A percentile compares a stretch with the other conserved stretches of the same genome.
Evolutionary conservation across 2,329 filamentous ascomycete genomes (phyloP).

Genomic region (Thermothelomyces thermophilus): DNA sequence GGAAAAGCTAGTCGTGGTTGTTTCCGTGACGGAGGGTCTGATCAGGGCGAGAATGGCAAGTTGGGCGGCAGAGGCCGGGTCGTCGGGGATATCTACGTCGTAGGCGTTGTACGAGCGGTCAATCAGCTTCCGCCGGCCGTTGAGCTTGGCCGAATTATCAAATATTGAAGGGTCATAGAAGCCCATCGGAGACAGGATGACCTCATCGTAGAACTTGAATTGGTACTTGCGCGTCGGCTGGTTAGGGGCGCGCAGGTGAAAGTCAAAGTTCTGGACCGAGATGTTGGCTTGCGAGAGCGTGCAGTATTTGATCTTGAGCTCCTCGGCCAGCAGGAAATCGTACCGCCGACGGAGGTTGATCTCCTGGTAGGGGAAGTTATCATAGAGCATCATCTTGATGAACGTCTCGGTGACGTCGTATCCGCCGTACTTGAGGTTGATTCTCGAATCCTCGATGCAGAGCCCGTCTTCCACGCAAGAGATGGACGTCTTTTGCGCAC

Average conservation of each 20-base stretch:
- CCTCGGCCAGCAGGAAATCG: constrained; percentile 88
- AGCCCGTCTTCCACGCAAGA: constrained; percentile 96
- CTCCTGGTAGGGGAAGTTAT: constrained; percentile 90
- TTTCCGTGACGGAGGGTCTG: constrained; percentile 50
- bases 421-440: constrained; percentile 93
- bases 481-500: constrained; percentile 94
- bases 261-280: constrained; percentile 80
- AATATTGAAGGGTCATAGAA: constrained; percentile 86
- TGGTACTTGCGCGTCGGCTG: constrained; percentile 87
- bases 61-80: constrained; percentile 81
- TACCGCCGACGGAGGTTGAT: constrained; percentile 88
- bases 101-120: constrained; percentile 90
- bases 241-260: constrained; percentile 81
- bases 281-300: constrained; percentile 88
- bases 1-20: constrained; percentile 38
- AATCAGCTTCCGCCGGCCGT: constrained; percentile 71
- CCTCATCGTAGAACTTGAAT: constrained; percentile 96
- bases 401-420: constrained; percentile 91
- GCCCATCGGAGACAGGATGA: constrained; percentile 91
- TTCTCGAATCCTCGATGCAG: constrained; percentile 85
- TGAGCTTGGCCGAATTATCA: constrained; percentile 72
- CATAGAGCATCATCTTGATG: constrained; percentile 95
- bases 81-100: constrained; percentile 78
- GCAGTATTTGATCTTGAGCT: constrained; percentile 88
- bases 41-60: constrained; percentile 55